A percentile compares a stretch with the other conserved stretches of the same genome.
Conservation (phyloP, 495 filamentous ascomycete genomes). For the Penicillium herquei region DNA sequence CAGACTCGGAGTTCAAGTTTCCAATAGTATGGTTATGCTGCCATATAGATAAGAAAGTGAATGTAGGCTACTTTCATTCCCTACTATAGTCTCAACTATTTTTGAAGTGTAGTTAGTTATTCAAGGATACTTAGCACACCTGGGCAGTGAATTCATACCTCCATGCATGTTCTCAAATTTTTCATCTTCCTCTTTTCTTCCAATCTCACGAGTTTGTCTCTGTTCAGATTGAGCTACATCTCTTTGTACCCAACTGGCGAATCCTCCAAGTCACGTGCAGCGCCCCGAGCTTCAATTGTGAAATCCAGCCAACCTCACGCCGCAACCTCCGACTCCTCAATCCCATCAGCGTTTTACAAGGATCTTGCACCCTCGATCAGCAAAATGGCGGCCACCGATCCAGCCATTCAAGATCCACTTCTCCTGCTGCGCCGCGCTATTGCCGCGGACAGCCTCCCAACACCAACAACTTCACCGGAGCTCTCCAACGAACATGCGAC, state of each 20-base stretch:
- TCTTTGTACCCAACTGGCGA: background rate
- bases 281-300: slow-evolving; percentile 7
- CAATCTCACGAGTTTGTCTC: no score
- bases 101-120: no score
- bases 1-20: no score
- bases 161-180: no score
- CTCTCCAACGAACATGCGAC: slow-evolving; percentile 42
- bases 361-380: slow-evolving; percentile 7
- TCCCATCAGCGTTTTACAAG: slow-evolving; percentile 12
- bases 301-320: slow-evolving; percentile 11
- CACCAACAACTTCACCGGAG: slow-evolving; percentile 67
- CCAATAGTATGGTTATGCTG: no score
- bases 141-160: no score
- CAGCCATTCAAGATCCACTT: slow-evolving; percentile 64
- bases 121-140: no score
- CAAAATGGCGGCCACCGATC: slow-evolving; percentile 34
- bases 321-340: slow-evolving; percentile 9
- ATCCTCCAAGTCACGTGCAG: background rate
- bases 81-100: no score
- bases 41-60: no score
- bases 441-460: slow-evolving; percentile 59
- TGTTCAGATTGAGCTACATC: background rate
- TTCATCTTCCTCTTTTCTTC: no score
- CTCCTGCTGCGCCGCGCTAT: slow-evolving; percentile 77
- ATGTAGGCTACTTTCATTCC: no score